Percentiles rank a stretch among this genome's conserved stretches.
Evolutionary conservation across 2,329 filamentous ascomycete genomes (phyloP).

Genomic region (Aschersonia sp.): DNA sequence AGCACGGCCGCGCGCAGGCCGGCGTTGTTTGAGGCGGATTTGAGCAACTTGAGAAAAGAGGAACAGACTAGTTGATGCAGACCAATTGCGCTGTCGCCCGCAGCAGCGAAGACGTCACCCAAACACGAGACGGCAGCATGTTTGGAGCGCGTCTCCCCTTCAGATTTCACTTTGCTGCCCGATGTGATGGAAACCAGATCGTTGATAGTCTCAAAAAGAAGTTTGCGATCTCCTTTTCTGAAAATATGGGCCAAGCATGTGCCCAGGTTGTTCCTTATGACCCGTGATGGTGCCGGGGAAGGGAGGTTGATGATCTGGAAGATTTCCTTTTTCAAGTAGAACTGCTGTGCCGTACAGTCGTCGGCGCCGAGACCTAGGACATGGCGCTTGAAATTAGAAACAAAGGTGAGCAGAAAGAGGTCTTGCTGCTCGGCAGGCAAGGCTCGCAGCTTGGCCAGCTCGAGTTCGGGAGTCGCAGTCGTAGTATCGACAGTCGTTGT

Average conservation of each 20-base stretch:
- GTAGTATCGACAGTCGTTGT: constrained; percentile 17
- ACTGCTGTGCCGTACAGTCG: constrained; percentile 75
- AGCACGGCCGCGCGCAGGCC: constrained; percentile 72
- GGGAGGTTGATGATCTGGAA: constrained; percentile 84
- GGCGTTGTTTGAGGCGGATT: constrained; percentile 63
- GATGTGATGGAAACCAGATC: constrained; percentile 64
- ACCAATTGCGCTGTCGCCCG: constrained; percentile 82
- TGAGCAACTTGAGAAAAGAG: constrained; percentile 63
- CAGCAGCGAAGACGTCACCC: constrained; percentile 79
- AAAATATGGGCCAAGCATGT: constrained; percentile 74
- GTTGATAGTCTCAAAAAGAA: constrained; percentile 89
- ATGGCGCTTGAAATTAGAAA: constrained; percentile 69
- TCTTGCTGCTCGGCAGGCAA: constrained; percentile 92
- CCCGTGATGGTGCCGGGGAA: constrained; percentile 69
- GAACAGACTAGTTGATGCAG: constrained; percentile 62
- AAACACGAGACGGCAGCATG: constrained; percentile 81
- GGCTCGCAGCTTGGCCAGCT: constrained; percentile 75
- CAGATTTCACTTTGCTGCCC: constrained; percentile 56
- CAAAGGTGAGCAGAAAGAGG: constrained; percentile 80
- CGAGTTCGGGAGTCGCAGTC: constrained; percentile 55
- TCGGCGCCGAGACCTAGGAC: constrained; percentile 60
- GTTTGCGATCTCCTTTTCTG: constrained; percentile 71
- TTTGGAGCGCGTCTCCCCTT: constrained; percentile 64
- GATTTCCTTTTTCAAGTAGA: constrained; percentile 84
- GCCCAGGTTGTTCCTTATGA: constrained; percentile 80